Base-by-base conservation (phyloP, 2,329 filamentous ascomycete genomes). In the Fusarium acutatum region DNA sequence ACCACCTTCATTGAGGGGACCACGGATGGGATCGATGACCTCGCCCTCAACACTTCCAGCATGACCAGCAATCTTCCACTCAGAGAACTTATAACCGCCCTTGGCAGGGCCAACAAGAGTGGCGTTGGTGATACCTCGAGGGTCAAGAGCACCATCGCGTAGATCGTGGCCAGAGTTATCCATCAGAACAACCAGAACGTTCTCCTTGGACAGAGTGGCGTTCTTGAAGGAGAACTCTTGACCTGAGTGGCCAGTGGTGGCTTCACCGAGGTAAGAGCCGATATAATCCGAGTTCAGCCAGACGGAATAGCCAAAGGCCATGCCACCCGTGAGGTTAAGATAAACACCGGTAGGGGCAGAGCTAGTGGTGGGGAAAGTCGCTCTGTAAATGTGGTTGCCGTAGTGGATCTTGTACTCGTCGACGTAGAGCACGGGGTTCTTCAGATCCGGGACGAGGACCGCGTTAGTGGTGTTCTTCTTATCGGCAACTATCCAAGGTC, bases 141-240 rank as follows among this genome's bases (percentile, higher is more conserved):
- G 83, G 22, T 86, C 83, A 8, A 85, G 81, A 10, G 86, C 86
- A 2, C 81, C 83, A 3, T 82, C 82, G 1, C 85, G 86, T 32
- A 88, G 83, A 56, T 90, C 89, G 75, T 91, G 88, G 15, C 89
- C 89, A 24, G 87, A 89, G 80, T 91, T 86, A 74, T 91, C 88
- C 79, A 89, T 87, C 30, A 90, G 81, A 7, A 90, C 80, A n/a
- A 90, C 84, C 11, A 90, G 81, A 5, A 87, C 78, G 63, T 89
- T 88, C 1, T 83, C 71, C 2, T 79, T 71, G 43, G 80, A 79
- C 1, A 89, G 72, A 5, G 84, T 86, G 6, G 83, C 83, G 53
- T 88, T 87, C 46, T 81, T 77, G 76, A 91, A 90, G 0, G 85
- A 84, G 26, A 91, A 82, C 0, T 84, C 83, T 7, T 81, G 75